Conservation (phyloP, 768 basidiomycete species). For the Lactarius vividus region DNA sequence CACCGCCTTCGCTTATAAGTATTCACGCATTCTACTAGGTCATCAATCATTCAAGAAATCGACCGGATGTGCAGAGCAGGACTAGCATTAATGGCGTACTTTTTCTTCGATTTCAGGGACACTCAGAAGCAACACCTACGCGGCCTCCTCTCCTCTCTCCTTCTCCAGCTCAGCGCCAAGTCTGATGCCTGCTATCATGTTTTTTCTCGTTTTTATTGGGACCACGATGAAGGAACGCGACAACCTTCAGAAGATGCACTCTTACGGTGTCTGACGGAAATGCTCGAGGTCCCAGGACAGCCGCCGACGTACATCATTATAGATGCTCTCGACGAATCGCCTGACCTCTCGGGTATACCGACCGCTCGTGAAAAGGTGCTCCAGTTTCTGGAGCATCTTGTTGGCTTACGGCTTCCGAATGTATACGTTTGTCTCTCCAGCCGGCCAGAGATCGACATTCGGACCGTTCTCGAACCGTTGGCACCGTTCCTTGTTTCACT, state of each 20-base stretch:
- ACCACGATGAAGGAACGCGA: not conserved
- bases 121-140: no score
- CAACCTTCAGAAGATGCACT: conserved; percentile 4
- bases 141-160: no score
- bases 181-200: no score
- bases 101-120: no score
- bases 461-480: not conserved
- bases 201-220: not conserved
- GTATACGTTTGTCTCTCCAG: not conserved
- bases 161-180: no score
- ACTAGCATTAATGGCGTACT: not conserved
- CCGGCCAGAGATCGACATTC: no score
- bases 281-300: not conserved
- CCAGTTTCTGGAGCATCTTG: not conserved
- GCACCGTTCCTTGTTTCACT: not conserved
- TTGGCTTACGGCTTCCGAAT: not conserved
- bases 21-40: not conserved
- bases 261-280: not conserved
- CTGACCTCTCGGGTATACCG: no score
- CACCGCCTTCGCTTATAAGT: not conserved
- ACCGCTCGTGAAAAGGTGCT: not conserved
- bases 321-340: no score
- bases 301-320: no score
- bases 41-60: conserved; percentile 9
- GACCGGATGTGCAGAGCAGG: conserved; percentile 2